Percentiles rank a stretch among this genome's conserved stretches.
Conservation (phyloP, 2,329 filamentous ascomycete species). For the Shiraia sp. region DNA sequence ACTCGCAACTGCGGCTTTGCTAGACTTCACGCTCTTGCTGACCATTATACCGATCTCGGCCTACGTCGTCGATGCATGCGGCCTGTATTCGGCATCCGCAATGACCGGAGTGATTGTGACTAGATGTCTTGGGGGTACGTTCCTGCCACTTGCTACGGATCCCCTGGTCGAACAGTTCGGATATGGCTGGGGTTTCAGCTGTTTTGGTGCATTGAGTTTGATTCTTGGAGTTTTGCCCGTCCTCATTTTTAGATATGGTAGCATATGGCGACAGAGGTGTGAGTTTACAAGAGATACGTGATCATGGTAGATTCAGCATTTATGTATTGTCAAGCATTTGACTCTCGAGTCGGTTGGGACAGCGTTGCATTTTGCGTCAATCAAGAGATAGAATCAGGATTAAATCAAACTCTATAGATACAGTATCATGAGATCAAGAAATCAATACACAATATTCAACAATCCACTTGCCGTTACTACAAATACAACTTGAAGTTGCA, state of each 20-base stretch:
- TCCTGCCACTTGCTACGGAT: constrained; percentile 57
- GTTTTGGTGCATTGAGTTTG: constrained; percentile 50
- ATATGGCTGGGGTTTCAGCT: constrained; percentile 57
- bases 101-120: constrained; percentile 61
- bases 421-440: too few species aligned
- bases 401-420: too few species aligned
- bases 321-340: too few species aligned
- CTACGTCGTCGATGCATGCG: constrained; percentile 62
- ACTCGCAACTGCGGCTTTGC: constrained; percentile 49
- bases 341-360: too few species aligned
- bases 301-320: background rate
- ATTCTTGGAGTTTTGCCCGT: constrained; percentile 57
- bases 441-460: too few species aligned
- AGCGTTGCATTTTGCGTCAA: too few species aligned
- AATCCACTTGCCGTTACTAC: too few species aligned
- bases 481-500: too few species aligned
- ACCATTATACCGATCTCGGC: constrained; percentile 56
- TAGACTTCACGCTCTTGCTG: constrained; percentile 54
- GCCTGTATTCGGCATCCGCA: constrained; percentile 60
- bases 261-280: constrained; percentile 56
- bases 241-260: constrained; percentile 56
- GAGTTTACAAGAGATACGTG: constrained; percentile 49
- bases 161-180: constrained; percentile 56
- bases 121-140: constrained; percentile 60
- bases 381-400: too few species aligned